Evolutionary conservation across 208 protist genomes (phyloP), one percentile per base, ranked within the genome.

Genomic region (Crithidia acanthocephali): DNA sequence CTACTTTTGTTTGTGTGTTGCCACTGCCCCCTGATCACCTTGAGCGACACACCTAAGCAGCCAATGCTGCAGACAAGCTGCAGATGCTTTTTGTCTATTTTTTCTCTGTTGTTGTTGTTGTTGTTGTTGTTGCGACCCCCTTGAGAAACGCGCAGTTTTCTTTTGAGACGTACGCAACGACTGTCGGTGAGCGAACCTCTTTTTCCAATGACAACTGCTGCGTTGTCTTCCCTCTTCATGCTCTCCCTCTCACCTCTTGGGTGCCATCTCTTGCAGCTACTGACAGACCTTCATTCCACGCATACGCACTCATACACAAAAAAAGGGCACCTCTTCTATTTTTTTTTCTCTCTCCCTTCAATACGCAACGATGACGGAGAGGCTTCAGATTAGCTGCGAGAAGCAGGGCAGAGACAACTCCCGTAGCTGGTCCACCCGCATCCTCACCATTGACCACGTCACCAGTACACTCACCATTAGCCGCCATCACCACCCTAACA

Each of bases 401-500:
- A 60, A 40, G n/a, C 55, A 60, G 32, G 55, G 32, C 4, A 28
- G 33, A 5, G 9, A 60, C 32, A 32, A 45, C 55, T 11, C 55
- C 0, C 9, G 55, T 27, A 60, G 55, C 55, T 60, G 55, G 55
- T 60, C 55, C 55, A 60, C 55, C 2, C 55, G 55, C 16, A 16
- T 60, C 33, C 55, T 60, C 55, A 60, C 55, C 55, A 20, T 60
- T 32, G 55, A 58, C 52, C 2, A 20, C 15, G 28, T 28, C 16
- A 58, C 55, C 30, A n/a, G 33, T 33, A 60, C 55, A 4, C 20
- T 60, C 55, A 60, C 55, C n/a, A 28, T 60, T 20, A 60, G 55
- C n/a, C 55, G 55, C 22, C 35, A 45, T 16, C 55, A 60, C 35
- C 55, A 60, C 55, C 33, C 55, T 3, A 60, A 60, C 10, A 60